Evolutionary conservation across 352 stramenopile genomes (phyloP).

Genomic region (Phytophthora hybrid): DNA sequence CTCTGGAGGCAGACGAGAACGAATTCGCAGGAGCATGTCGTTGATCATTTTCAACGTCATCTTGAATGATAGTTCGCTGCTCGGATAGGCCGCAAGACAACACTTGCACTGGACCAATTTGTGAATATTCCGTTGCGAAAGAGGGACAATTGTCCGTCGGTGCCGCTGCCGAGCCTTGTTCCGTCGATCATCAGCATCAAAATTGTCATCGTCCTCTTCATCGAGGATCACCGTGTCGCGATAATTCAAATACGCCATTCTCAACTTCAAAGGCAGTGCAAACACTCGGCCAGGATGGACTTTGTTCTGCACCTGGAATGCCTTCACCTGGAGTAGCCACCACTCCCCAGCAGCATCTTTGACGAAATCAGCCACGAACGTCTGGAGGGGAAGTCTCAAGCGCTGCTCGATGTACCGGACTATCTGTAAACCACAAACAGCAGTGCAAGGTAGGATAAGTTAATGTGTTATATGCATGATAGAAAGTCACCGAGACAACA

Average conservation of each 20-base stretch:
- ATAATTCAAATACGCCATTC: slow-evolving; percentile 67
- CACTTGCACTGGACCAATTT: slow-evolving; percentile 86
- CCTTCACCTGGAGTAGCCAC: slow-evolving; percentile 87
- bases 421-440: slow-evolving; percentile 45
- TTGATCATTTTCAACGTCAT: slow-evolving; percentile 92
- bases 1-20: slow-evolving; percentile 57
- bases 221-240: slow-evolving; percentile 73
- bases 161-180: slow-evolving; percentile 24
- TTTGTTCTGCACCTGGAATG: slow-evolving; percentile 63
- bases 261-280: slow-evolving; percentile 53
- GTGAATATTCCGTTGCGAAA: slow-evolving; percentile 69
- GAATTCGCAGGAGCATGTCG: slow-evolving; percentile 79
- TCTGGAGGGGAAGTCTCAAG: slow-evolving; percentile 68
- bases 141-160: slow-evolving; percentile 29
- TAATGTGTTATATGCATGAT: background rate
- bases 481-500: background rate
- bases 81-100: slow-evolving; percentile 76
- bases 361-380: slow-evolving; percentile 72
- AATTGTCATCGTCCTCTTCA: slow-evolving; percentile 57
- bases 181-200: slow-evolving; percentile 26
- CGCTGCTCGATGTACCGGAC: slow-evolving; percentile 78
- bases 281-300: slow-evolving; percentile 45
- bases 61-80: slow-evolving; percentile 83
- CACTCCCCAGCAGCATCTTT: slow-evolving; percentile 75
- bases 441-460: background rate